Evolutionary conservation across 2,329 filamentous ascomycete species (phyloP).

Genomic region (Fusarium napiforme): DNA sequence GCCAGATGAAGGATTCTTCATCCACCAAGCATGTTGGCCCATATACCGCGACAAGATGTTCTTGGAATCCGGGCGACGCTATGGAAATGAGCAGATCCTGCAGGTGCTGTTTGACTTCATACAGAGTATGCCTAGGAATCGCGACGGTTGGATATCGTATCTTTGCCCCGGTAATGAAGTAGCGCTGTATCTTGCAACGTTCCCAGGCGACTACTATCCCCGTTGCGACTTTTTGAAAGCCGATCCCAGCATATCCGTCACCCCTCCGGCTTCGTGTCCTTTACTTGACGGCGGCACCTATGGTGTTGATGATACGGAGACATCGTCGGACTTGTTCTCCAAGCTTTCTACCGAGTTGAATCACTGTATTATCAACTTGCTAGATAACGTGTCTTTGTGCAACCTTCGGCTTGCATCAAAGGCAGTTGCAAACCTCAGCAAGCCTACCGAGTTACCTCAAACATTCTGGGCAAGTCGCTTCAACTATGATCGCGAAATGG

Average conservation of each 20-base stretch:
- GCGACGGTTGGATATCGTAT: background rate
- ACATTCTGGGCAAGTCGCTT: slow-evolving; percentile 28
- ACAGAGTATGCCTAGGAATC: background rate
- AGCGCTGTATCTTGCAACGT: background rate
- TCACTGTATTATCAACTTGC: background rate
- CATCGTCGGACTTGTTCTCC: background rate
- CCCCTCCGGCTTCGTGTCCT: background rate
- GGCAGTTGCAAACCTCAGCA: background rate
- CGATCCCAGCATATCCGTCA: background rate
- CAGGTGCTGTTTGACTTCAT: background rate
- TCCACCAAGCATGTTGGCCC: background rate
- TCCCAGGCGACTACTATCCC: no score
- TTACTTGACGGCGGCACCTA: background rate
- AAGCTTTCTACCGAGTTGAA: background rate
- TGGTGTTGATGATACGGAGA: background rate
- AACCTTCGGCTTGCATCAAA: slow-evolving; percentile 7
- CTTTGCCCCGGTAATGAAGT: background rate
- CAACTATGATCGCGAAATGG: background rate
- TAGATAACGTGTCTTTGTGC: background rate
- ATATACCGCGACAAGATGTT: background rate
- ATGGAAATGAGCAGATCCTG: background rate
- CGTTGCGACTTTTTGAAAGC: background rate
- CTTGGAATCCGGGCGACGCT: background rate
- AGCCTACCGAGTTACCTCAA: background rate
- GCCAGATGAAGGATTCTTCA: background rate